Conservation (phyloP, 2,329 filamentous ascomycete species). For the Aspergillus sojae region DNA sequence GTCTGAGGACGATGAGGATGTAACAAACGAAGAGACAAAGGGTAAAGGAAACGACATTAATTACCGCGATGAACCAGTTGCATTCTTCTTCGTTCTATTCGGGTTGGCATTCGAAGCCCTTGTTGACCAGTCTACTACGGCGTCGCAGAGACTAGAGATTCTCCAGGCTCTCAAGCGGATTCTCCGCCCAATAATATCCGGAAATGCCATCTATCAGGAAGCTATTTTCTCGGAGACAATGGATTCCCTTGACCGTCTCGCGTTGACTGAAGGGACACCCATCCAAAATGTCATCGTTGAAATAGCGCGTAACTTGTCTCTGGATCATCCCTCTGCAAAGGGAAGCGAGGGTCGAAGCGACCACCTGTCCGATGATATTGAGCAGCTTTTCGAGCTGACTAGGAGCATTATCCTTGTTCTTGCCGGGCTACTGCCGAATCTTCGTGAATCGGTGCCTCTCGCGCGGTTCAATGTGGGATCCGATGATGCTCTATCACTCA, state of each 20-base stretch:
- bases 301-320: conserved; percentile 85
- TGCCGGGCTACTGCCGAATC: conserved; percentile 80
- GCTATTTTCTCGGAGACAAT: conserved; percentile 96
- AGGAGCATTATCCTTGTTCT: conserved; percentile 94
- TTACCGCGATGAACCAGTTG: conserved; percentile 95
- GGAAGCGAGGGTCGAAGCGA: conserved; percentile 67
- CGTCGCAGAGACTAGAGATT: conserved; percentile 82
- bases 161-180: conserved; percentile 93
- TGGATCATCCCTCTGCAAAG: conserved; percentile 87
- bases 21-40: conserved; percentile 30
- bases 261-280: conserved; percentile 84
- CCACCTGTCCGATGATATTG: conserved; percentile 92
- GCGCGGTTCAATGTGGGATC: conserved; percentile 74
- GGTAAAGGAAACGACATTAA: conserved; percentile 81
- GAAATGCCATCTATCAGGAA: conserved; percentile 94
- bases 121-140: conserved; percentile 74
- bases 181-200: conserved; percentile 87
- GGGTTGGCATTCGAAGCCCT: conserved; percentile 95
- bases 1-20: conserved; percentile 15
- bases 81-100: conserved; percentile 98
- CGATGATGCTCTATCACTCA: conserved; percentile 81
- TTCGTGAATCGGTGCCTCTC: conserved; percentile 56
- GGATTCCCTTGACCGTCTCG: conserved; percentile 89
- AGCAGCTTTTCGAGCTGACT: conserved; percentile 95
- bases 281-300: conserved; percentile 93